These are phyloP conservation scores for Bassia scoparia DNA, from an alignment of 148 eudicot genomes.

Conservation along the genomic window DNA sequence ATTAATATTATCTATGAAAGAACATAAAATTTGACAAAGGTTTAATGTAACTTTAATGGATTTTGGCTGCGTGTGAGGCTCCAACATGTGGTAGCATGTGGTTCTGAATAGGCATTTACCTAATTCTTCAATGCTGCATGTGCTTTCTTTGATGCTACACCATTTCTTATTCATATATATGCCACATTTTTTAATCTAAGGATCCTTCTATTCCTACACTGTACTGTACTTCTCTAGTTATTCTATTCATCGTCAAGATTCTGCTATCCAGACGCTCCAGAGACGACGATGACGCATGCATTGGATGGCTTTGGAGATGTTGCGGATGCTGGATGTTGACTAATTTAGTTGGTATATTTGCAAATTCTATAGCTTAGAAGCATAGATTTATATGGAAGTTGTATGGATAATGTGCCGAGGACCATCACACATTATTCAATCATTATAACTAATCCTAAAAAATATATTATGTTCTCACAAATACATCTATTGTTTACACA, in stretches of 20 bases:
- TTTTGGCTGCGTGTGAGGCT: background rate
- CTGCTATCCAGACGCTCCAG: background rate
- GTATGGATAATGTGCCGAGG: no score
- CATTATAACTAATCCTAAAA: no score
- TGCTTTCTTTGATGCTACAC: background rate
- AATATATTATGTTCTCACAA: no score
- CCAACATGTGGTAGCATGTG: constrained; percentile 9
- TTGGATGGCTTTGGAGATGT: no score
- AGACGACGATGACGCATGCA: no score
- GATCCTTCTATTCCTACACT: background rate
- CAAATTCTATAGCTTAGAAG: no score
- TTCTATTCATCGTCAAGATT: no score
- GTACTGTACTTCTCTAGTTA: background rate
- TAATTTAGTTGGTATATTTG: no score
- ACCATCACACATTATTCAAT: no score
- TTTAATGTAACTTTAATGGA: constrained; percentile 5
- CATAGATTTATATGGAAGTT: no score
- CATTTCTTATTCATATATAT: background rate
- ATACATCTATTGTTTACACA: no score
- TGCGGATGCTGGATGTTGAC: no score
- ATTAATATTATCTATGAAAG: background rate
- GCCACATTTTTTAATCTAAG: background rate
- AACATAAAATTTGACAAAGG: background rate
- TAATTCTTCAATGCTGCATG: constrained; percentile 6
- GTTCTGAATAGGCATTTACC: background rate